phyloP scores from a whole-genome alignment of 169 alveolate genomes.

The Cardiosporidium cionae region DNA sequence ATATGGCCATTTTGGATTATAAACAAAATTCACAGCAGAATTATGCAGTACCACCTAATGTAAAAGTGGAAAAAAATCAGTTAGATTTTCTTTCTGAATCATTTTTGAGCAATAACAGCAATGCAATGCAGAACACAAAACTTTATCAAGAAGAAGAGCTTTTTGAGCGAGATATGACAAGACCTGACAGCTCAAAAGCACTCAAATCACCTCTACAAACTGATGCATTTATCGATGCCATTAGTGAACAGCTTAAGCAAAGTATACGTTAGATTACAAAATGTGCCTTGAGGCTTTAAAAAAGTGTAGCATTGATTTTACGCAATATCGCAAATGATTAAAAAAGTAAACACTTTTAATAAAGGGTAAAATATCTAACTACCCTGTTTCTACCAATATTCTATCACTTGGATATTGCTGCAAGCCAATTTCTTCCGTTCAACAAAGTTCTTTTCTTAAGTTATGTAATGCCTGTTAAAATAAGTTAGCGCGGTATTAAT shows the following conservation, averaged over 20 bases:
- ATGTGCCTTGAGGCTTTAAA: no score
- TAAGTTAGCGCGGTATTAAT: no score
- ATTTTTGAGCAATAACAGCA: background rate
- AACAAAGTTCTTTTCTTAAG: no score
- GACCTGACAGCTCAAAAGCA: background rate
- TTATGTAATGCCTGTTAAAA: no score
- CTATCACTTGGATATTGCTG: no score
- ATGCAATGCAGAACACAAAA: background rate
- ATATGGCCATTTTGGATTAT: slow-evolving; percentile 30
- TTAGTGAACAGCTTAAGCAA: slow-evolving; percentile 22
- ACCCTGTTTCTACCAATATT: no score
- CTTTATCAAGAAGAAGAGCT: background rate
- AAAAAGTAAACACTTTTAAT: no score
- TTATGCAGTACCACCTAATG: background rate
- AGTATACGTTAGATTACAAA: no score
- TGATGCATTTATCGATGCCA: slow-evolving; percentile 13
- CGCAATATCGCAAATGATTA: no score
- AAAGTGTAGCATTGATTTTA: no score
- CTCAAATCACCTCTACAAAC: background rate
- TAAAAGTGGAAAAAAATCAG: slow-evolving; percentile 11
- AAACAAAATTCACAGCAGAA: background rate
- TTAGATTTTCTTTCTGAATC: background rate
- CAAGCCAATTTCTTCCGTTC: no score
- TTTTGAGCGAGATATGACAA: background rate
- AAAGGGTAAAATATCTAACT: no score